Conservation (phyloP, 208 protist species). For the Perkinsela sp. region DNA sequence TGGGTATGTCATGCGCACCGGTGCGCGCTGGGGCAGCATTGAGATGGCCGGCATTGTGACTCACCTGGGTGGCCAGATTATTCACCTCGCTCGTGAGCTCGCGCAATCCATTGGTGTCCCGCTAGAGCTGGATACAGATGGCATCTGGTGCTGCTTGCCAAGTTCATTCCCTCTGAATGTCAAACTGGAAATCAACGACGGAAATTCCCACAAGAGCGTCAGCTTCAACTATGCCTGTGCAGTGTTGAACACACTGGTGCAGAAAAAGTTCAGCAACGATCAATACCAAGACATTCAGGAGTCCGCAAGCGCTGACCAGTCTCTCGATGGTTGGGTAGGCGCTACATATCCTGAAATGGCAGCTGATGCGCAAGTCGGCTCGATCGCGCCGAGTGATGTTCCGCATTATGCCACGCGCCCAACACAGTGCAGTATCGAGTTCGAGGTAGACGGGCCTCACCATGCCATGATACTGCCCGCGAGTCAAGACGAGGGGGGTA, state of each 20-base stretch:
- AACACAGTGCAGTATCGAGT: slow-evolving; percentile 92
- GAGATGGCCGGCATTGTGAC: slow-evolving; percentile 98
- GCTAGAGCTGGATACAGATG: slow-evolving; percentile 99
- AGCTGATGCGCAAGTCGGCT: background rate
- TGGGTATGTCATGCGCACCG: slow-evolving; percentile 95
- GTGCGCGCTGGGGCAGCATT: slow-evolving; percentile 96
- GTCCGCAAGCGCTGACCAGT: background rate
- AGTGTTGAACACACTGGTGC: slow-evolving; percentile 95
- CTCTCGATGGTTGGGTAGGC: background rate
- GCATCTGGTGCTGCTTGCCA: slow-evolving; percentile 98
- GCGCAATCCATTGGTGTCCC: slow-evolving; percentile 89
- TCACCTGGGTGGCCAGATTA: slow-evolving; percentile 93
- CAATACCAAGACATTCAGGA: slow-evolving; percentile 83
- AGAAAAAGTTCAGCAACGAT: slow-evolving; percentile 85
- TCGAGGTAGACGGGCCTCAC: slow-evolving; percentile 99
- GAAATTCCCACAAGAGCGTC: slow-evolving; percentile 22
- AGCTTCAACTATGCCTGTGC: slow-evolving; percentile 81
- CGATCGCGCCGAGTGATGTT: slow-evolving; percentile 4
- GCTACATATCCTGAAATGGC: background rate
- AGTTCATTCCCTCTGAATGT: slow-evolving; percentile 86
- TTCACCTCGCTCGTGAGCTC: slow-evolving; percentile 80
- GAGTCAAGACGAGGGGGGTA: slow-evolving; percentile 89
- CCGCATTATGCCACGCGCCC: slow-evolving; percentile 26
- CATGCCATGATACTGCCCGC: slow-evolving; percentile 95
- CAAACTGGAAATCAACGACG: slow-evolving; percentile 34